Evolutionary conservation across 768 basidiomycete genomes (phyloP).

Genomic region (Hebeloma cylindrosporum): DNA sequence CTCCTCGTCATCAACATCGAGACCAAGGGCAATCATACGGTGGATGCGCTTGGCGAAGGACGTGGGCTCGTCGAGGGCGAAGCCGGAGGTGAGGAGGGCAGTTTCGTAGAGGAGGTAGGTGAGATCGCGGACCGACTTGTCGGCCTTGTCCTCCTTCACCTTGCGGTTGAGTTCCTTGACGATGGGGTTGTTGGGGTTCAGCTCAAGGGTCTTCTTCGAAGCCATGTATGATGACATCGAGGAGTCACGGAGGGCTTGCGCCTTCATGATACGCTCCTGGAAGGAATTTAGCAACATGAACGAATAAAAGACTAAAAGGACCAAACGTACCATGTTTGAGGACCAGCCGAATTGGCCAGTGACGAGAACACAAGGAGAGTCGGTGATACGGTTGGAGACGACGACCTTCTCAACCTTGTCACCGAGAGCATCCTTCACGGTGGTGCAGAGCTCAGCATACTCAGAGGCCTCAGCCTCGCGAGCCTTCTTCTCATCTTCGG

Average conservation of each 20-base stretch:
- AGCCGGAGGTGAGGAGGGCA: conserved; percentile 91
- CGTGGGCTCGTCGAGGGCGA: conserved; percentile 93
- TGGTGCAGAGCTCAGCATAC: conserved; percentile 86
- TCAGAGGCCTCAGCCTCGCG: conserved; percentile 85
- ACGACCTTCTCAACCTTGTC: conserved; percentile 99
- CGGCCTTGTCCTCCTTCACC: conserved; percentile 95
- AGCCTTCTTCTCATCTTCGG: conserved; percentile 91
- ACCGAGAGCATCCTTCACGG: conserved; percentile 97
- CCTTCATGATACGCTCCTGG: conserved; percentile 97
- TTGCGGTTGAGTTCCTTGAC: conserved; percentile 95
- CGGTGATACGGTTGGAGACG: conserved; percentile 95
- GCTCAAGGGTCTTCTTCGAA: conserved; percentile 96
- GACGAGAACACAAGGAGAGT: conserved; percentile 95
- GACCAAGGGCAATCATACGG: conserved; percentile 93
- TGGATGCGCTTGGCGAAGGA: conserved; percentile 96
- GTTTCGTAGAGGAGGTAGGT: conserved; percentile 98
- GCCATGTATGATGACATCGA: conserved; percentile 99
- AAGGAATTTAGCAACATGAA: conserved; percentile 8
- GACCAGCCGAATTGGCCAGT: conserved; percentile 99
- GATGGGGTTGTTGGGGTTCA: conserved; percentile 90
- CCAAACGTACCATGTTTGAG: conserved; percentile 83
- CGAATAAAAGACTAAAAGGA: background rate
- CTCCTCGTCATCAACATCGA: conserved; percentile 85
- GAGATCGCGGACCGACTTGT: conserved; percentile 97
- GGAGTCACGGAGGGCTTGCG: conserved; percentile 93